phyloP scores from a whole-genome alignment of 305 asterid species.

The Fraxinus baroniana region DNA sequence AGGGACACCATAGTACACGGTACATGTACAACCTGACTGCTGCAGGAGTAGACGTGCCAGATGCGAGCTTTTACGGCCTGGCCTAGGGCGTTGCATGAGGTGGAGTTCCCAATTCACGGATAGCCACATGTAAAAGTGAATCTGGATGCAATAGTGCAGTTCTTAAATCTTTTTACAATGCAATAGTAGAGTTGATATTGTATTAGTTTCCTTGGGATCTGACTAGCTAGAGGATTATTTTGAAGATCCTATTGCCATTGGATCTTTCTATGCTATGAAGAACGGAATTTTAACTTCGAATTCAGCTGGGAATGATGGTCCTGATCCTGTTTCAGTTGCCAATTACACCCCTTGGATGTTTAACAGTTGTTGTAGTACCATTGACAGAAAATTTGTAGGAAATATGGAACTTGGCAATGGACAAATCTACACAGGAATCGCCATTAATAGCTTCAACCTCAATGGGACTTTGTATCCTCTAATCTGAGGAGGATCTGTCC shows the following conservation, averaged over 20 bases:
- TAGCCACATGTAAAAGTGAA: slow-evolving; percentile 28
- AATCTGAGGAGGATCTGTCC: slow-evolving; percentile 53
- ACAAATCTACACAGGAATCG: slow-evolving; percentile 4
- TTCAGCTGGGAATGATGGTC: slow-evolving; percentile 25
- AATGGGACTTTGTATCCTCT: background rate
- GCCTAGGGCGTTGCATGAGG: slow-evolving; percentile 31
- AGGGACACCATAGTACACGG: no score
- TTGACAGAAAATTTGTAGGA: slow-evolving; percentile 22
- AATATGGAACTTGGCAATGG: slow-evolving; percentile 29
- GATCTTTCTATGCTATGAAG: slow-evolving; percentile 36
- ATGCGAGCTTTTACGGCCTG: slow-evolving; percentile 21
- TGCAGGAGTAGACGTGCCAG: slow-evolving; percentile 21
- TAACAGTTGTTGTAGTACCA: slow-evolving; percentile 32
- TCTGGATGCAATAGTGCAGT: slow-evolving; percentile 23
- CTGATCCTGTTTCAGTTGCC: background rate
- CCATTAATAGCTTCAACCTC: slow-evolving; percentile 7
- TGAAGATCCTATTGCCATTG: slow-evolving; percentile 31
- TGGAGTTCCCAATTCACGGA: slow-evolving; percentile 29
- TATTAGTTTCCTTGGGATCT: slow-evolving; percentile 31
- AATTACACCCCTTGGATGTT: slow-evolving; percentile 37
- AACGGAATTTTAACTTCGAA: slow-evolving; percentile 32
- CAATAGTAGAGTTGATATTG: slow-evolving; percentile 40
- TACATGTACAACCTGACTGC: no score
- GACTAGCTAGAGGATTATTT: background rate
- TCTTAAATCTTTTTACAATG: slow-evolving; percentile 36